Conservation (phyloP, 805 yeast species). For the Cyberlindnera amylophila region DNA sequence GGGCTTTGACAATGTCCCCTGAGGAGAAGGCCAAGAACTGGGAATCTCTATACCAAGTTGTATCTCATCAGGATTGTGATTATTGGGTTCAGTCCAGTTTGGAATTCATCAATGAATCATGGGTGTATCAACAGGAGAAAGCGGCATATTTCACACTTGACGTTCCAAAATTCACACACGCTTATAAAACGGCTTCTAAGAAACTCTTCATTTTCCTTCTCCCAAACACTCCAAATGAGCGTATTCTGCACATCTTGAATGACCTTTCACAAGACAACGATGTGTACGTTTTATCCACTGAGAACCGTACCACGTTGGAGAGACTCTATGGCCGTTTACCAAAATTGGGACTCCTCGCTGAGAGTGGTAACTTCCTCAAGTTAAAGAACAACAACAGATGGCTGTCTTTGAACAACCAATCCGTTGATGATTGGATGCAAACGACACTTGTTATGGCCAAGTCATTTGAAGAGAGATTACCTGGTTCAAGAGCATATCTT, state of each 20-base stretch:
- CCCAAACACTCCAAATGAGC: conserved; percentile 56
- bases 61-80: conserved; percentile 64
- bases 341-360: conserved; percentile 80
- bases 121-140: conserved; percentile 46
- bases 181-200: conserved; percentile 29
- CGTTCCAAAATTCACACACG: conserved; percentile 24
- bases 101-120: conserved; percentile 45
- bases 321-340: conserved; percentile 64
- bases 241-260: conserved; percentile 51
- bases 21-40: conserved; percentile 62
- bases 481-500: conserved; percentile 68
- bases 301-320: conserved; percentile 61
- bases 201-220: conserved; percentile 47
- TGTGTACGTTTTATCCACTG: conserved; percentile 69
- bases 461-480: conserved; percentile 69
- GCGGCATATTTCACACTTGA: conserved; percentile 33
- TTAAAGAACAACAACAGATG: conserved; percentile 38
- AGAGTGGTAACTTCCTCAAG: conserved; percentile 79
- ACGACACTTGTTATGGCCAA: conserved; percentile 51
- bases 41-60: conserved; percentile 54
- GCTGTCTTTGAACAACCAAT: conserved; percentile 14
- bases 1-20: conserved; percentile 60
- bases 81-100: conserved; percentile 68
- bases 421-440: conserved; percentile 51
- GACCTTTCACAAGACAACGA: conserved; percentile 54